These are phyloP conservation scores for Platismatia glauca DNA, from an alignment of 495 filamentous ascomycete genomes.

Conservation along the genomic window DNA sequence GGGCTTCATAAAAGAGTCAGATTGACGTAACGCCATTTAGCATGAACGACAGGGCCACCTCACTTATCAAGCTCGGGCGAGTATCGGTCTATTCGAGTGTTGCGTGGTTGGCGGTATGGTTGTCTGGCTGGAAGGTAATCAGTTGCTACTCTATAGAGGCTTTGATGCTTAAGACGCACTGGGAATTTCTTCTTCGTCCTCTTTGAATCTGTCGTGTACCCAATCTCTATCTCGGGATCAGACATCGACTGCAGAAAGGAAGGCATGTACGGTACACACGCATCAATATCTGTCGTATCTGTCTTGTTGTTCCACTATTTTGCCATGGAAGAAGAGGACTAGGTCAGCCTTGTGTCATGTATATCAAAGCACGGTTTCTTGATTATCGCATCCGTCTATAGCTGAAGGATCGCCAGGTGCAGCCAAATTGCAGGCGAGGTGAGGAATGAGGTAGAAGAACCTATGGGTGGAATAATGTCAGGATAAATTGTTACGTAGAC, in stretches of 20 bases:
- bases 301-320: conserved; percentile 48
- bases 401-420: conserved; percentile 22
- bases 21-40: conserved; percentile 21
- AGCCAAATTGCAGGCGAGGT: conserved; percentile 26
- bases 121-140: conserved; percentile 25
- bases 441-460: conserved; percentile 33
- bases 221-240: conserved; percentile 54
- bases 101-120: conserved; percentile 35
- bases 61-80: conserved; percentile 47
- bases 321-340: conserved; percentile 33
- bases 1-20: conserved; percentile 29
- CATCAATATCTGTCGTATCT: conserved; percentile 47
- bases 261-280: conserved; percentile 32
- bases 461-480: conserved; percentile 18
- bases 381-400: conserved; percentile 30
- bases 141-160: conserved; percentile 7
- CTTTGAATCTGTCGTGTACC: conserved; percentile 84
- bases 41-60: conserved; percentile 20
- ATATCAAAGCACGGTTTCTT: conserved; percentile 36
- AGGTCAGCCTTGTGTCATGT: conserved; percentile 50
- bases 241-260: conserved; percentile 16
- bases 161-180: conserved; percentile 31
- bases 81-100: conserved; percentile 31
- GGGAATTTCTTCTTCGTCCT: conserved; percentile 43
- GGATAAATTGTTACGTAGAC: conserved; percentile 3